phyloP scores from a whole-genome alignment of 1,284 basidiomycete genomes.

The Fomitiporia mediterranea region DNA sequence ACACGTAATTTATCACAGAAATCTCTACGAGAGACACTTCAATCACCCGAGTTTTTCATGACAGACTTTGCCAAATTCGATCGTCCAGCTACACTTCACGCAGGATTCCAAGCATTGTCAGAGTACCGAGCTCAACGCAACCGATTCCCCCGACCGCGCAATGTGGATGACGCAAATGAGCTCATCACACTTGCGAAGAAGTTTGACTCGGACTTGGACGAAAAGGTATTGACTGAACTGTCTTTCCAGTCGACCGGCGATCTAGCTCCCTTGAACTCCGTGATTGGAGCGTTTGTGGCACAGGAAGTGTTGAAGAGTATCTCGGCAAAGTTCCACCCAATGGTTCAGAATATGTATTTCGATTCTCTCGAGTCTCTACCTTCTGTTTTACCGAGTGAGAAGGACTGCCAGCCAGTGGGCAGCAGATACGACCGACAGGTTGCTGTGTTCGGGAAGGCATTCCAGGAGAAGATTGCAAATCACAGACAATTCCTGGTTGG shows the following conservation, averaged over 20 bases:
- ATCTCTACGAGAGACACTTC: slow-evolving; percentile 85
- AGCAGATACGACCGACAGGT: slow-evolving; percentile 94
- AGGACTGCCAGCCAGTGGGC: slow-evolving; percentile 79
- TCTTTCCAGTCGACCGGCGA: slow-evolving; percentile 94
- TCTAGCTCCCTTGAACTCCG: slow-evolving; percentile 87
- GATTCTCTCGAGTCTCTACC: slow-evolving; percentile 97
- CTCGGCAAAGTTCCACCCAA: slow-evolving; percentile 98
- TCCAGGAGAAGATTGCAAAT: slow-evolving; percentile 92
- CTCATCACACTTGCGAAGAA: slow-evolving; percentile 78
- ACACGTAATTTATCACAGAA: too few relatives aligned
- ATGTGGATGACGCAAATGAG: slow-evolving; percentile 73
- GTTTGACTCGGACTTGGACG: slow-evolving; percentile 71
- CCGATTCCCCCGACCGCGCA: slow-evolving; percentile 80
- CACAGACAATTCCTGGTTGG: slow-evolving; percentile 97
- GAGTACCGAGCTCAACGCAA: slow-evolving; percentile 69
- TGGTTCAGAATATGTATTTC: slow-evolving; percentile 94
- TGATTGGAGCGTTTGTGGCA: slow-evolving; percentile 96
- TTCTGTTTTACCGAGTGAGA: slow-evolving; percentile 68
- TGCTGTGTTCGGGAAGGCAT: slow-evolving; percentile 89
- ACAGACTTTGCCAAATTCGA: slow-evolving; percentile 99
- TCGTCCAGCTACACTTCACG: slow-evolving; percentile 85
- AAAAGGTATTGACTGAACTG: slow-evolving; percentile 81
- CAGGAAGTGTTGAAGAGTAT: slow-evolving; percentile 98
- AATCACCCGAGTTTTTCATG: slow-evolving; percentile 85
- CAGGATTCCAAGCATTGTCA: slow-evolving; percentile 92